These are phyloP conservation scores for Trichosanthes cucumerina DNA, from an alignment of 306 rosid genomes.

Conservation along the genomic window DNA sequence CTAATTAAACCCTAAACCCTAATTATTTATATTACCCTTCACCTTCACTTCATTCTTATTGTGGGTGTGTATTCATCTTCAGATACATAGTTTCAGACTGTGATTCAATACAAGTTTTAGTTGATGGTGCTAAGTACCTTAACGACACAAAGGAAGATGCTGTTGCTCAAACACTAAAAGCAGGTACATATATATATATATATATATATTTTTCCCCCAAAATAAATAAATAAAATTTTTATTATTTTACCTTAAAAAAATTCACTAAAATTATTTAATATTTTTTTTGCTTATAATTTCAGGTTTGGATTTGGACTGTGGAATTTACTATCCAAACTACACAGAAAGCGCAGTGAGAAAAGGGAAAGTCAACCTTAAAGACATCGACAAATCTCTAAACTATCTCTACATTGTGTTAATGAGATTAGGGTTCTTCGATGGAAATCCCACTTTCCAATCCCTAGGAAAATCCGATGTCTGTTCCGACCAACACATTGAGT, in stretches of 20 bases:
- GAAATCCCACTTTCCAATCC: slow-evolving; percentile 46
- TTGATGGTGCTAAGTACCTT: slow-evolving; percentile 39
- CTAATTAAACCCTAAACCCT: neutral
- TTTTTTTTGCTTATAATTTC: slow-evolving; percentile 7
- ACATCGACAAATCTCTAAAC: slow-evolving; percentile 56
- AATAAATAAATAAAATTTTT: neutral
- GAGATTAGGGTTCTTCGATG: slow-evolving; percentile 74
- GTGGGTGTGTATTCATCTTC: neutral
- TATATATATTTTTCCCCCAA: neutral
- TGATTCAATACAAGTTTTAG: slow-evolving; percentile 61
- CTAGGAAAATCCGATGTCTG: slow-evolving; percentile 60
- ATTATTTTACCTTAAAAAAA: neutral
- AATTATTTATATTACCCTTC: no score
- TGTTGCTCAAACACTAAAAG: slow-evolving; percentile 63
- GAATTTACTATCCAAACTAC: slow-evolving; percentile 36
- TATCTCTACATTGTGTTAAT: slow-evolving; percentile 61
- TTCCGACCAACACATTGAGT: slow-evolving; percentile 28
- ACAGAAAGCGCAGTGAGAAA: slow-evolving; percentile 45
- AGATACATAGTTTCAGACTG: slow-evolving; percentile 75
- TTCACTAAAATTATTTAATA: neutral
- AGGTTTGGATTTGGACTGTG: slow-evolving; percentile 80
- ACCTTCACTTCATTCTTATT: no score
- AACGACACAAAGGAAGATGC: slow-evolving; percentile 61
- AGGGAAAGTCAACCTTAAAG: slow-evolving; percentile 37
- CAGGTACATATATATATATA: slow-evolving; percentile 39